phyloP scores from a whole-genome alignment of 192 early-diverging fungal genomes.

The Glomus cerebriforme region DNA sequence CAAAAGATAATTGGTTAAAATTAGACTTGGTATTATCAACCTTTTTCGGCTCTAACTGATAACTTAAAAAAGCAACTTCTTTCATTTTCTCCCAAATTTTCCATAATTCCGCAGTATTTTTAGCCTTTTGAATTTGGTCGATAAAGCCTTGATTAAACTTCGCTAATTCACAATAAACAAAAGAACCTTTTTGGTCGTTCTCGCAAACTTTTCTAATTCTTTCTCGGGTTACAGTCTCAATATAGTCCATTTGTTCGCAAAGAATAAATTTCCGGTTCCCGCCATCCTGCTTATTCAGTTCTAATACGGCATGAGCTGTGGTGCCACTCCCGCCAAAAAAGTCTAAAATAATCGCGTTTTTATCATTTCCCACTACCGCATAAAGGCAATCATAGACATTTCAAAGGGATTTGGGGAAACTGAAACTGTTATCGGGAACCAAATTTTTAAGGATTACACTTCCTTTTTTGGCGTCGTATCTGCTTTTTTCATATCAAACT shows the following conservation, averaged over 20 bases:
- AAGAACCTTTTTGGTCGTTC: neutral
- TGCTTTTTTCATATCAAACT: neutral
- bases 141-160: neutral
- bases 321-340: neutral
- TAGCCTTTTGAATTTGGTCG: neutral
- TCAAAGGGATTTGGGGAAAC: neutral
- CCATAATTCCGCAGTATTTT: neutral
- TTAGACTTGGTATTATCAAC: neutral
- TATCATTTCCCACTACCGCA: neutral
- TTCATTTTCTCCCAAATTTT: neutral
- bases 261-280: neutral
- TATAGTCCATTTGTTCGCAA: conserved; percentile 3
- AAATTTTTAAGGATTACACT: neutral
- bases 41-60: neutral
- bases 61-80: neutral
- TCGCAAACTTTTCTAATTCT: conserved; percentile 4
- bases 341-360: neutral
- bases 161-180: neutral
- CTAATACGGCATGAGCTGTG: neutral
- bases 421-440: neutral
- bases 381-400: conserved; percentile 3
- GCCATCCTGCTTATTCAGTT: neutral
- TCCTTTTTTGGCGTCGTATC: neutral
- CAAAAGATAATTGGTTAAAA: neutral
- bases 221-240: neutral